phyloP scores from a whole-genome alignment of 2,329 filamentous ascomycete species.

The Apiospora saccharicola region DNA sequence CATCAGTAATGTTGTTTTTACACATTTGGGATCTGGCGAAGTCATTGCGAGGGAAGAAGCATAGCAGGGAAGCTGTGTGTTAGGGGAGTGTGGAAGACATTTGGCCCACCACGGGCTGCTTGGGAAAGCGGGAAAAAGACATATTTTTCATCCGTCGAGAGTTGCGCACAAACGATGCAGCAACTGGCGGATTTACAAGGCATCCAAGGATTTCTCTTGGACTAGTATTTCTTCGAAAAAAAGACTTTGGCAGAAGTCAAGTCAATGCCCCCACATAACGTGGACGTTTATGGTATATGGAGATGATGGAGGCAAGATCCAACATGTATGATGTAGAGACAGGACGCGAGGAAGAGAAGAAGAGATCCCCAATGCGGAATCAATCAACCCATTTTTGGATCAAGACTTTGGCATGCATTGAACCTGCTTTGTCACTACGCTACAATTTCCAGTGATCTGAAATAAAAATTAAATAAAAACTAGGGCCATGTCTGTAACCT shows the following conservation, averaged over 20 bases:
- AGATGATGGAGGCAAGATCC: not conserved
- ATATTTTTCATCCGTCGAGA: not conserved
- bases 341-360: not conserved
- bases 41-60: slow-evolving; percentile 4
- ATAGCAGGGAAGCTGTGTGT: not conserved
- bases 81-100: not conserved
- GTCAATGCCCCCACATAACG: slow-evolving; percentile 11
- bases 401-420: not conserved
- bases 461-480: not conserved
- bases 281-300: slow-evolving; percentile 4
- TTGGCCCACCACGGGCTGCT: not conserved
- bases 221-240: slow-evolving; percentile 16
- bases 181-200: not conserved
- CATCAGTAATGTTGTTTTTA: slow-evolving; percentile 17
- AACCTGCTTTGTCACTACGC: not conserved
- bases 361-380: not conserved
- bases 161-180: not conserved
- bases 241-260: slow-evolving; percentile 8
- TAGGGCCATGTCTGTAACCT: not conserved
- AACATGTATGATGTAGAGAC: slow-evolving; percentile 13
- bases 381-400: slow-evolving; percentile 7
- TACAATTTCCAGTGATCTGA: not conserved
- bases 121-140: slow-evolving; percentile 12
- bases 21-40: slow-evolving; percentile 2
- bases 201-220: not conserved